Percentiles rank a stretch among this genome's conserved stretches.
Conservation (phyloP, 148 eudicot genomes). For the Silene latifolia region DNA sequence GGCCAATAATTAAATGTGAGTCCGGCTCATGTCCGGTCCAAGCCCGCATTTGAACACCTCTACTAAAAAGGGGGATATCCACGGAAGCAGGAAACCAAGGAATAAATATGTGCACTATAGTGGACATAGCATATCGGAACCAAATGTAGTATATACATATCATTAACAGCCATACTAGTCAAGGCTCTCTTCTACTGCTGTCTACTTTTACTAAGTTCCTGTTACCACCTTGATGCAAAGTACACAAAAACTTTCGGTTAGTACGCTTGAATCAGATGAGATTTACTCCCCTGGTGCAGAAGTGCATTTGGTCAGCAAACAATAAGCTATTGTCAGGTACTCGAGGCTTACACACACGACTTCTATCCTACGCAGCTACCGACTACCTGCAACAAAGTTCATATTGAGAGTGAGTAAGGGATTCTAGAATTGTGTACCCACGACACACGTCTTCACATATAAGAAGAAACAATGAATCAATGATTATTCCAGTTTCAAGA, state of each 20-base stretch:
- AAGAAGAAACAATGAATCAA: not conserved
- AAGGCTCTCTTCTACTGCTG: not conserved
- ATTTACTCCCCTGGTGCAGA: not conserved
- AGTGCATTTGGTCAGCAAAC: conserved; percentile 2
- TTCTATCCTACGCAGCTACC: conserved; percentile 11
- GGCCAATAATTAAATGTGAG: too few relatives aligned
- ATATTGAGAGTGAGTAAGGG: not conserved
- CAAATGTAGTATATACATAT: conserved; percentile 12
- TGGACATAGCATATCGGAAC: not conserved
- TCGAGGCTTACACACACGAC: not conserved
- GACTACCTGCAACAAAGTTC: conserved; percentile 21
- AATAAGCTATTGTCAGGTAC: not conserved
- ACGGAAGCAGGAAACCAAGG: too few relatives aligned
- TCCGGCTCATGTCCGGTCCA: too few relatives aligned
- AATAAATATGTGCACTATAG: not conserved
- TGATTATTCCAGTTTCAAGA: not conserved
- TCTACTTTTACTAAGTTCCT: not conserved
- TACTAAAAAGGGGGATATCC: too few relatives aligned
- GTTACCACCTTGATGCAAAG: not conserved
- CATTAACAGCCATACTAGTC: conserved; percentile 2
- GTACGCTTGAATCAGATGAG: not conserved
- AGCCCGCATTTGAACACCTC: too few relatives aligned
- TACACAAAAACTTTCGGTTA: not conserved
- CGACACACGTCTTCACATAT: not conserved
- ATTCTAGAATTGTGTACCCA: not conserved